These are phyloP conservation scores for Boletus smithii DNA, from an alignment of 1,284 basidiomycete genomes.

Conservation along the genomic window DNA sequence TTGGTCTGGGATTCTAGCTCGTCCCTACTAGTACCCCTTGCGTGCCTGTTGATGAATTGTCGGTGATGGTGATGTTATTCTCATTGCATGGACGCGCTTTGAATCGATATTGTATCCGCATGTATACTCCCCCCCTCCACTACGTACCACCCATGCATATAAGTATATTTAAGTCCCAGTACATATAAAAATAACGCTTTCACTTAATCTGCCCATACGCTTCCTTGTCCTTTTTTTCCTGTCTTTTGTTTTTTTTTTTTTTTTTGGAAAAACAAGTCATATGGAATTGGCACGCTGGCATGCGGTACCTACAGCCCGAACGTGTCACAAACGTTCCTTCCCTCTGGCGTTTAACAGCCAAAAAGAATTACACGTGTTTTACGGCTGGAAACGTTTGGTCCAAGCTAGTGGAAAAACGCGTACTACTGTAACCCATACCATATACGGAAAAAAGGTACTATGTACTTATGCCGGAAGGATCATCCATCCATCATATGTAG, in stretches of 20 bases:
- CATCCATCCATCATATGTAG: neutral
- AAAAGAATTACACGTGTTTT: neutral
- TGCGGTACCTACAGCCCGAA: neutral
- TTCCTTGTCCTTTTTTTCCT: neutral
- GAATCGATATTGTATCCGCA: slow-evolving; percentile 11
- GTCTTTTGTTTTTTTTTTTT: slow-evolving; percentile 2
- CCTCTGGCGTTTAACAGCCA: neutral
- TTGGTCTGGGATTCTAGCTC: neutral
- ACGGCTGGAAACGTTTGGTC: neutral
- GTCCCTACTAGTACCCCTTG: neutral
- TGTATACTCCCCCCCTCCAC: neutral
- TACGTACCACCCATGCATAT: slow-evolving; percentile 1
- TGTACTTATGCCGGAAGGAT: neutral
- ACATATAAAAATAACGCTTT: slow-evolving; percentile 17
- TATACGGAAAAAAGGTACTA: neutral
- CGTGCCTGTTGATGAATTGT: slow-evolving; percentile 3
- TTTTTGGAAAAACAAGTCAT: neutral
- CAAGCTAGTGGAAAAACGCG: neutral
- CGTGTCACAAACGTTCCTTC: too few species aligned
- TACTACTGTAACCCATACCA: neutral
- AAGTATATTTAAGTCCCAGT: slow-evolving; percentile 16
- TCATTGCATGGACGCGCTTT: slow-evolving; percentile 6
- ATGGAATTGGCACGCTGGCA: neutral
- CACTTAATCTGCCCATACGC: slow-evolving; percentile 5
- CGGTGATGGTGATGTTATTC: slow-evolving; percentile 1